A percentile compares a stretch with the other conserved stretches of the same genome.
These are phyloP conservation scores for Kandelia obovata DNA, from an alignment of 345 rosid species.

Conservation along the genomic window DNA sequence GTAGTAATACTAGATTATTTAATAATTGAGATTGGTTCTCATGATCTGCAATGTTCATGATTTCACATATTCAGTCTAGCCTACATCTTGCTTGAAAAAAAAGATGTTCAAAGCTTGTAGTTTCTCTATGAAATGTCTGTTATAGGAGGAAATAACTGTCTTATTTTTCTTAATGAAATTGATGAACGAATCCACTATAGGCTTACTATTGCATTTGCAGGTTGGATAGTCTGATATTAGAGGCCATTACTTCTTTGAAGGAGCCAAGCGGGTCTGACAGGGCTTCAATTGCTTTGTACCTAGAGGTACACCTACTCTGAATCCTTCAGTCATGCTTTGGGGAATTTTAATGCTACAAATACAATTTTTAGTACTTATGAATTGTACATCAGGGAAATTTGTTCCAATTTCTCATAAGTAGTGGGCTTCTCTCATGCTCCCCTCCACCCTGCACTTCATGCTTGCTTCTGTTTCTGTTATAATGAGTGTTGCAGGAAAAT, in stretches of 20 bases:
- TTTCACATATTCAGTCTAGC: not conserved
- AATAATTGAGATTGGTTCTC: not conserved
- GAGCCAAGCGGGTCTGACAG: slow-evolving; percentile 80
- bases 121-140: slow-evolving; percentile 1
- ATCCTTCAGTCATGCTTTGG: not conserved
- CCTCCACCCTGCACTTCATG: no score
- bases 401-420: no score
- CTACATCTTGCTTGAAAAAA: not conserved
- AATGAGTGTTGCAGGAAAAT: no score
- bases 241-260: slow-evolving; percentile 75
- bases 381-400: no score
- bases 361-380: not conserved
- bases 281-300: slow-evolving; percentile 66
- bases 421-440: no score
- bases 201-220: slow-evolving; percentile 34
- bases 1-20: not conserved
- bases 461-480: no score
- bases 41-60: not conserved
- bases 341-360: not conserved
- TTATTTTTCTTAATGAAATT: slow-evolving; percentile 10
- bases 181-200: not conserved
- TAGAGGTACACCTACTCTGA: slow-evolving; percentile 52
- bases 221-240: slow-evolving; percentile 73
- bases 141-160: not conserved
- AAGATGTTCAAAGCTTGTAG: not conserved